Percentiles rank a stretch among this genome's conserved stretches.
phyloP scores from a whole-genome alignment of 257 asterid genomes.

The Knoxia roxburghii region DNA sequence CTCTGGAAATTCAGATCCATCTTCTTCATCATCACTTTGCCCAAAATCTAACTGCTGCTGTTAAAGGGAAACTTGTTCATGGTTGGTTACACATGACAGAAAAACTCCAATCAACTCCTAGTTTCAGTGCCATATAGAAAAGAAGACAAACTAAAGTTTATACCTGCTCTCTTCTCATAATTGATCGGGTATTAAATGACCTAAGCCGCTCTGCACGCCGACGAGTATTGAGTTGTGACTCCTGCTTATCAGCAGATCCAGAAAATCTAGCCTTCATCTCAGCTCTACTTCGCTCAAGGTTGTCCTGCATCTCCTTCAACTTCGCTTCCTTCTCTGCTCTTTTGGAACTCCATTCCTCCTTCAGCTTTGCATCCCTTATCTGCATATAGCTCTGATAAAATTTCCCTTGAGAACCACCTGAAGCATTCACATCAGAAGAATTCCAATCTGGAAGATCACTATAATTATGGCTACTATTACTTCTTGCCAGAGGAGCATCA shows the following conservation, averaged over 20 bases:
- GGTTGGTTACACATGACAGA: constrained; percentile 45
- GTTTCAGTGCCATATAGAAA: constrained; percentile 3
- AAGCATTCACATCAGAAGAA: constrained; percentile 52
- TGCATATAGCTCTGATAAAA: constrained; percentile 62
- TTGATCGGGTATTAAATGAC: constrained; percentile 57
- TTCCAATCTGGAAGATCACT: constrained; percentile 38
- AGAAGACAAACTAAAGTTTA: constrained; percentile 23
- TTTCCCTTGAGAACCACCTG: constrained; percentile 76
- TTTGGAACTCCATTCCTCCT: constrained; percentile 81
- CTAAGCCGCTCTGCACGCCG: constrained; percentile 72
- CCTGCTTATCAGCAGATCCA: constrained; percentile 45
- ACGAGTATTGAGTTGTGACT: constrained; percentile 36
- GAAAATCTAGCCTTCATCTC: constrained; percentile 77
- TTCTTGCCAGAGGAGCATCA: constrained; percentile 25
- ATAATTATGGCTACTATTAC: constrained; percentile 33
- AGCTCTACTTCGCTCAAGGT: constrained; percentile 67
- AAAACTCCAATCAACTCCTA: constrained; percentile 24
- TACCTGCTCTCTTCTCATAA: constrained; percentile 67
- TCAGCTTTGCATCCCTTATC: constrained; percentile 84
- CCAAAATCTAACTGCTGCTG: constrained; percentile 66
- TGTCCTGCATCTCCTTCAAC: constrained; percentile 82
- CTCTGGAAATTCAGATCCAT: constrained; percentile 36
- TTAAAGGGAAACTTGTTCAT: constrained; percentile 42
- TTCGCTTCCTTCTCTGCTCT: constrained; percentile 83
- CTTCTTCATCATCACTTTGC: constrained; percentile 59